Evolutionary conservation across 345 rosid genomes (phyloP).

Genomic region (Excoecaria cochinchinensis): DNA sequence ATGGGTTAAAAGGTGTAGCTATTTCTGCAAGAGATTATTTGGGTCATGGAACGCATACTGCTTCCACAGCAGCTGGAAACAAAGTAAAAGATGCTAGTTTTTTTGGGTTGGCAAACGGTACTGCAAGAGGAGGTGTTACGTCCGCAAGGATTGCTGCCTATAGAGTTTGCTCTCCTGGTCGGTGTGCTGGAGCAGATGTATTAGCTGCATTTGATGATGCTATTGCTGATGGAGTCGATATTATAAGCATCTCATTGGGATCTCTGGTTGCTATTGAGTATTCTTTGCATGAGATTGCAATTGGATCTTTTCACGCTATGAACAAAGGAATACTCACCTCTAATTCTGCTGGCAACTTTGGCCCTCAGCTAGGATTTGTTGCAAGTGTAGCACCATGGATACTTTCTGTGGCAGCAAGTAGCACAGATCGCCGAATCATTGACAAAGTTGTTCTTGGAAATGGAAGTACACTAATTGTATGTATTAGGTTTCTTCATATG

Average conservation of each 20-base stretch:
- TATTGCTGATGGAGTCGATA: constrained; percentile 59
- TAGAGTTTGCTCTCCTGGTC: constrained; percentile 14
- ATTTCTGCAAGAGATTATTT: constrained; percentile 23
- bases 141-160: constrained; percentile 53
- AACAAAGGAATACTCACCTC: constrained; percentile 30
- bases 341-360: constrained; percentile 32
- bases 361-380: not conserved
- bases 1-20: not conserved
- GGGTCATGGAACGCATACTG: constrained; percentile 58
- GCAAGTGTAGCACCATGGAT: constrained; percentile 37
- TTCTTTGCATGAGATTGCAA: constrained; percentile 12
- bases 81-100: constrained; percentile 36
- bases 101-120: constrained; percentile 51
- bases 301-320: constrained; percentile 38
- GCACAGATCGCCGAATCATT: constrained; percentile 26
- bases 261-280: rapidly evolving
- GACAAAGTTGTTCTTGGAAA: constrained; percentile 28
- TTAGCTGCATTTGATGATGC: constrained; percentile 62
- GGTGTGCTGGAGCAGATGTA: constrained; percentile 9
- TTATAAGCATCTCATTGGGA: constrained; percentile 33
- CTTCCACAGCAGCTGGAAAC: constrained; percentile 67
- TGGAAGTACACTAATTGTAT: constrained; percentile 21
- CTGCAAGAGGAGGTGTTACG: constrained; percentile 58
- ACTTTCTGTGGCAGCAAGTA: constrained; percentile 36
- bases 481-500: not conserved